These are phyloP conservation scores for Fulvia fulva DNA, from an alignment of 2,329 filamentous ascomycete species.

Conservation along the genomic window DNA sequence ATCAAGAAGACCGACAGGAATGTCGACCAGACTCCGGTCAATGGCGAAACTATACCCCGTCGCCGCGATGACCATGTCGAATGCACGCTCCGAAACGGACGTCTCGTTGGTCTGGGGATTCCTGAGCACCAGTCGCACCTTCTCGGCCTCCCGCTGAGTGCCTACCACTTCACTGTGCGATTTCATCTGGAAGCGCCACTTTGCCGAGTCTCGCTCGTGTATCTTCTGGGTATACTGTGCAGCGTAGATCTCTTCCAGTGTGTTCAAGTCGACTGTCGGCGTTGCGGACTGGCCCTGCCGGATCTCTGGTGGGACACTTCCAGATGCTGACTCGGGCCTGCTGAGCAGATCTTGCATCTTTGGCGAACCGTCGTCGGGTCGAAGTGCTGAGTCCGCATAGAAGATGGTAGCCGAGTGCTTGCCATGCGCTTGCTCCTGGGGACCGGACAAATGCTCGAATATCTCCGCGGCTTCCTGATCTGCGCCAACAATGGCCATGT, in stretches of 20 bases:
- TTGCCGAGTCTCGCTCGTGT: conserved; percentile 12
- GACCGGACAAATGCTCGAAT: conserved; percentile 21
- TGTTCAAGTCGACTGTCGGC: conserved; percentile 21
- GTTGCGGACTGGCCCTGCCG: conserved; percentile 11
- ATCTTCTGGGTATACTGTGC: conserved; percentile 25
- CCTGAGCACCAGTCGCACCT: conserved; percentile 12
- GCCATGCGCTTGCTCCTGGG: conserved; percentile 1
- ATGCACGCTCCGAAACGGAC: conserved; percentile 7
- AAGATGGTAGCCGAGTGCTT: conserved; percentile 24
- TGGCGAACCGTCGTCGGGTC: conserved; percentile 22
- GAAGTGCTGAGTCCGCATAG: conserved; percentile 21
- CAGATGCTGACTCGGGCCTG: conserved; percentile 7
- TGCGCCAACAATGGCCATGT: conserved; percentile 25
- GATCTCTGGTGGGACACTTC: conserved; percentile 20
- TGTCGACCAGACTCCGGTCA: conserved; percentile 13
- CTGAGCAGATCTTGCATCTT: conserved; percentile 15
- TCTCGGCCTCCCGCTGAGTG: conserved; percentile 6
- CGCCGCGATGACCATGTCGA: conserved; percentile 23
- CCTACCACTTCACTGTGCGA: conserved; percentile 16
- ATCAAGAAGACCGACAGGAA: conserved; percentile 16
- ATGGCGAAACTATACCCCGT: conserved; percentile 18
- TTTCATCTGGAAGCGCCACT: conserved; percentile 22
- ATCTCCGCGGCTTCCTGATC: conserved; percentile 25
- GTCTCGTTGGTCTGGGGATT: conserved; percentile 18
- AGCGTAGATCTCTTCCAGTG: conserved; percentile 23